Evolutionary conservation across 1,284 basidiomycete genomes (phyloP), one percentile per base, ranked within the genome.

Genomic region (Vanrija pseudolonga): DNA sequence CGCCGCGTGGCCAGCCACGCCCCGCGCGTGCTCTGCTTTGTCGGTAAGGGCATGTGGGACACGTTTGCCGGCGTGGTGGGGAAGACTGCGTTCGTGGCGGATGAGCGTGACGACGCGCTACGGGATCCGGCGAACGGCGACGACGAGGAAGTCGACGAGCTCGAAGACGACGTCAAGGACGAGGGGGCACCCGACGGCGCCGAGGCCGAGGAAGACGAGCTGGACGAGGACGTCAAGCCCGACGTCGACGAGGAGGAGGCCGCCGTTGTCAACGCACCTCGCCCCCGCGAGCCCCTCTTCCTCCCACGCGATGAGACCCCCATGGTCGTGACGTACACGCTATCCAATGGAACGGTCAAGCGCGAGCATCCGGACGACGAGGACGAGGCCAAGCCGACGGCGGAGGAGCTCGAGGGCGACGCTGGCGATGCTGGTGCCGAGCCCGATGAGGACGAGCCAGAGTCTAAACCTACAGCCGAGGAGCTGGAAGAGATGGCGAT

Each of bases 41-140:
- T 89, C 5, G 88, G 88, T 0, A 81, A 87, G 54, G 81, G 80
- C 36, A 88, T 89, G 28, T 85, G 85, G 73, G 79, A 83, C 36
- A 75, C 77, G 6, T 80, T 84, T 52, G 80, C 80, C 51, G 66
- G 66, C 8, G 73, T 76, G 3, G 67, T 74, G 9, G 32, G 32
- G 32, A 32, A 12, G 12, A 32, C 45, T 22, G 41, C 49, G 20
- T 7, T n/a, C 17, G 38, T 19, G 39, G 22, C 17, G 11, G 26
- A 36, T 6, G n/a, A n/a, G 9, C 6, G n/a, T 4, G 19, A n/a
- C 11, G n/a, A 19, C 28, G 26, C 2, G 26, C n/a, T n/a, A n/a
- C n/a, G n/a, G n/a, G 11, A 9, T 12, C 1, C 1, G 9, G 7
- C 11, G 2, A 32, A 46, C 14, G 23, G 18, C 20, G n/a, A 11